Percentiles rank a stretch among this genome's conserved stretches.
Conservation (phyloP, 768 basidiomycete genomes). For the Russula sp. region DNA sequence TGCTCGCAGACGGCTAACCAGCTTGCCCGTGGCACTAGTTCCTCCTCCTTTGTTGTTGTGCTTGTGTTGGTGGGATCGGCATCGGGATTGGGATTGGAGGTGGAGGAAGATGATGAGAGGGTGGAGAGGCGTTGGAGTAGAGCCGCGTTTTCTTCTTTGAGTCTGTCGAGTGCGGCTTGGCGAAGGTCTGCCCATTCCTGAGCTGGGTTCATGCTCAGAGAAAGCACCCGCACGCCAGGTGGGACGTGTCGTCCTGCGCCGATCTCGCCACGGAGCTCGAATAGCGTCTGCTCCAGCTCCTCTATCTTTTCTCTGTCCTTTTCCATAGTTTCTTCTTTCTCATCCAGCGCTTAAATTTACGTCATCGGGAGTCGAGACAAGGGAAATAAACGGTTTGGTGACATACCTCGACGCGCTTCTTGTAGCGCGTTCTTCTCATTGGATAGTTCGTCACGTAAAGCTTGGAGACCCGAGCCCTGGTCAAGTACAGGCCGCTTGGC, state of each 20-base stretch:
- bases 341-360: conserved; percentile 44
- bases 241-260: conserved; percentile 74
- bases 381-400: neutral
- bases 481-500: conserved; percentile 38
- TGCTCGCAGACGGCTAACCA: conserved; percentile 71
- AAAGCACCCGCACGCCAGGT: conserved; percentile 64
- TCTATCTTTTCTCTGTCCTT: conserved; percentile 56
- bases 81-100: conserved; percentile 18
- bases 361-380: neutral
- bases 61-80: conserved; percentile 27
- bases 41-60: conserved; percentile 20
- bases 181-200: conserved; percentile 75
- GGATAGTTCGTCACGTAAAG: conserved; percentile 43
- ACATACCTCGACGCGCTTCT: conserved; percentile 44
- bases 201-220: conserved; percentile 77
- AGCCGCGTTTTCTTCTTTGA: conserved; percentile 82
- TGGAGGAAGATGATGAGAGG: conserved; percentile 34
- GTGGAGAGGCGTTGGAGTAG: conserved; percentile 64
- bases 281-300: conserved; percentile 71
- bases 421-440: conserved; percentile 36
- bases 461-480: conserved; percentile 36
- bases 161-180: conserved; percentile 66
- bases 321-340: conserved; percentile 39
- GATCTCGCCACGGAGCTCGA: conserved; percentile 73
- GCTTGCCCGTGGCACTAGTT: conserved; percentile 72